Base-by-base conservation (phyloP, 441 rosid species). In the Viola pubescens region DNA sequence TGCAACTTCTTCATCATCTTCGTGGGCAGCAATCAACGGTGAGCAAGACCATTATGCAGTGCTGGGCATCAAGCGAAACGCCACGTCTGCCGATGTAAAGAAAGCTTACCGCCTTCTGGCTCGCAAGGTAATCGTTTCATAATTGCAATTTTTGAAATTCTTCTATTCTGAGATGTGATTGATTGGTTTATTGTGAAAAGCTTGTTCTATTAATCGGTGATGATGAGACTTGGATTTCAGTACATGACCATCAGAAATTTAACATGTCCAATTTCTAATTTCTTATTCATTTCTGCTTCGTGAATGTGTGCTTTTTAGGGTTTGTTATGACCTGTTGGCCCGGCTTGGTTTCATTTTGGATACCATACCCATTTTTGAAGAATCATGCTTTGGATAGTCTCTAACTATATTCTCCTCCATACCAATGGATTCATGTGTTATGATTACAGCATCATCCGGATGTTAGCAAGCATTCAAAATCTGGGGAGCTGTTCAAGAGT, bases 31-130 rank as follows among this genome's bases (percentile, higher is more conserved):
- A 46, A 64, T 70, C 45, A 50, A 52, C 62, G 76, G 85, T 19
- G 83, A 74, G 63, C 75, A 70, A 69, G 81, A 82, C 65, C 91
- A 86, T 54, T 88, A 88, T 63, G 74, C 73, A 16, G 84, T 83
- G 43, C 71, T 91, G 52, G 89, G 96, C 11, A 41, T 88, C 67
- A 14, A 75, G 1, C 77, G 74, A 37, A 63, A 56, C 71, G 86
- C 96, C 56, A 70, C 91, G 38, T 57, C 75, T 11, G 78, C 76
- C 9, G 96, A 88, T 62, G 80, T 91, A 58, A 88, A 88, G 64
- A 78, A 68, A 67, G 95, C 96, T 67, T 91, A 83, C 76, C 98
- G 96, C 53, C 74, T 86, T 47, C 89, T 91, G 40, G 95, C 98
- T 55, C 91, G 84, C 54, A 87, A 85, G 95, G 96, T 82, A 57